Percentiles rank a stretch among this genome's conserved stretches.
Evolutionary conservation across 2,329 filamentous ascomycete genomes (phyloP).

Genomic region (Fusarium succisae): DNA sequence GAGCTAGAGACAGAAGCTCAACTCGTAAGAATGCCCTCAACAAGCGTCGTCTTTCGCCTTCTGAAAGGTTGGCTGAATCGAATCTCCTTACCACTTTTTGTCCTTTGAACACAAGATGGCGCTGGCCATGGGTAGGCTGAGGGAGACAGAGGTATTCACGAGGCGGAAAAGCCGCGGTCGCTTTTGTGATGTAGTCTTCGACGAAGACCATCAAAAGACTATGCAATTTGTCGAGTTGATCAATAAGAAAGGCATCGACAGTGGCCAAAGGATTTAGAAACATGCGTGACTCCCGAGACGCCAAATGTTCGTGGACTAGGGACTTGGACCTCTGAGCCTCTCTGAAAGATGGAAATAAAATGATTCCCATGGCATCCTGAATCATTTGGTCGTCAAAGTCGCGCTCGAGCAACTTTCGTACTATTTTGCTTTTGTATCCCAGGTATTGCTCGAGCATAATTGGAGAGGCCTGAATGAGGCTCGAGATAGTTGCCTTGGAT

Average conservation of each 20-base stretch:
- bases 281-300: neutral
- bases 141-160: constrained; percentile 30
- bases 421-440: neutral
- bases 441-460: constrained; percentile 3
- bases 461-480: constrained; percentile 9
- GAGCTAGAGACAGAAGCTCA: no score
- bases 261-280: constrained; percentile 6
- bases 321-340: fast-evolving
- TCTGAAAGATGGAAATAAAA: neutral
- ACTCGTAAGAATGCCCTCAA: neutral
- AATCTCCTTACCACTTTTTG: no score
- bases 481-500: neutral
- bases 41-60: neutral
- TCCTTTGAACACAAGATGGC: neutral
- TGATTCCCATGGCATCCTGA: constrained; percentile 18
- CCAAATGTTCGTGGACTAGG: fast-evolving
- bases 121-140: neutral
- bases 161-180: constrained; percentile 16
- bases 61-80: neutral
- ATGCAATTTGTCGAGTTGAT: constrained; percentile 2
- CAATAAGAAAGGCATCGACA: neutral
- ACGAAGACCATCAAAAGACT: constrained; percentile 13
- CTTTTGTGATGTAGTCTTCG: constrained; percentile 30
- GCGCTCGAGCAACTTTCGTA: neutral
- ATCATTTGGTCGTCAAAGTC: constrained; percentile 17